Evolutionary conservation across 352 stramenopile genomes (phyloP).

Genomic region (Pythium sukuiense): DNA sequence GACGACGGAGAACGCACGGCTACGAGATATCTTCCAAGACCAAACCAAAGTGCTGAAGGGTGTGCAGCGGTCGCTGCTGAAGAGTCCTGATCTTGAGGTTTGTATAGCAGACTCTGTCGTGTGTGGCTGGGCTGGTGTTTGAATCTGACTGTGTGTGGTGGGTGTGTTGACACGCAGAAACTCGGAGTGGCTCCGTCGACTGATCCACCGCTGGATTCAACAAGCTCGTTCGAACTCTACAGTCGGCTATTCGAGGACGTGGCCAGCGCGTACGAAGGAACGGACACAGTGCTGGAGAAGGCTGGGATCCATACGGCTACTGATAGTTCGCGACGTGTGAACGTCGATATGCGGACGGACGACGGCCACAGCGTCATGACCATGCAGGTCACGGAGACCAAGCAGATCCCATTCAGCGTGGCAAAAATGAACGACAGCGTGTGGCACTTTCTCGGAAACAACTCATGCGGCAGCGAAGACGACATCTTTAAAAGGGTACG

Average conservation of each 20-base stretch:
- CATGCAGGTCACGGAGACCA: conserved; percentile 47
- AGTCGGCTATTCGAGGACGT: conserved; percentile 41
- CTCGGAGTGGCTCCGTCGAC: conserved; percentile 14
- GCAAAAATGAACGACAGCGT: conserved; percentile 30
- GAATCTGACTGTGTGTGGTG: not conserved
- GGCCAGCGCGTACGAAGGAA: conserved; percentile 31
- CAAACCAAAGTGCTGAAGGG: conserved; percentile 26
- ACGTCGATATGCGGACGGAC: conserved; percentile 47
- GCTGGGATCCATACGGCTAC: conserved; percentile 21
- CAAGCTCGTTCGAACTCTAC: conserved; percentile 31
- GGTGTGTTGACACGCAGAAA: conserved; percentile 23
- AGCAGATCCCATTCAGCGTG: conserved; percentile 35
- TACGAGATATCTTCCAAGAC: conserved; percentile 43
- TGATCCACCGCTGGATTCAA: not conserved
- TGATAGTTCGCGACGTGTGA: conserved; percentile 36
- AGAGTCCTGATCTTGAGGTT: conserved; percentile 27
- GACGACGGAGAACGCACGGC: conserved; percentile 45
- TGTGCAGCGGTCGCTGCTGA: conserved; percentile 24
- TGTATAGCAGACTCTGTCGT: not conserved
- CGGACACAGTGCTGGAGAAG: conserved; percentile 36
- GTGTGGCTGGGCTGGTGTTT: no score
- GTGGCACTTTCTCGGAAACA: conserved; percentile 39
- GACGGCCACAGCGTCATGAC: conserved; percentile 36
- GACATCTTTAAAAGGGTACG: conserved; percentile 39
- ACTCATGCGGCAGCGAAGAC: conserved; percentile 12